phyloP scores from a whole-genome alignment of 1,139 yeast species.

The Saccharomycopsis hybrid region DNA sequence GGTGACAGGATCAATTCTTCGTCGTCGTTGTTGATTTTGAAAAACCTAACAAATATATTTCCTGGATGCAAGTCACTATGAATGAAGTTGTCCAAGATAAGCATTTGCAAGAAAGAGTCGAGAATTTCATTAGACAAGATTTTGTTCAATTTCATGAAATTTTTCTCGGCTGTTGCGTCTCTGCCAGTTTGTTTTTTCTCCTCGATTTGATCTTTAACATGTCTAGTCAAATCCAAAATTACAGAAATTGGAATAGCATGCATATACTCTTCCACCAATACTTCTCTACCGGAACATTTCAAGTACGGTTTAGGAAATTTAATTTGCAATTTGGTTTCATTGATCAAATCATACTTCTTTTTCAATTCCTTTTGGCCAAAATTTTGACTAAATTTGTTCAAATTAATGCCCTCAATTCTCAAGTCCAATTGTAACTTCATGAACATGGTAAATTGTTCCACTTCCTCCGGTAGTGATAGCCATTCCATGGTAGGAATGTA shows the following conservation, averaged over 20 bases:
- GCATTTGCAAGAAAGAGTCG: conserved; percentile 89
- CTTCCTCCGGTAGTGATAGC: conserved; percentile 93
- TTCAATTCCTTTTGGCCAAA: conserved; percentile 30
- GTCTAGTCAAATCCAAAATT: conserved; percentile 43
- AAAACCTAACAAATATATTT: conserved; percentile 76
- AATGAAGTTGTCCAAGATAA: conserved; percentile 83
- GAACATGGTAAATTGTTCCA: conserved; percentile 74
- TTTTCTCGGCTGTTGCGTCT: conserved; percentile 5
- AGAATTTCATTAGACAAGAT: conserved; percentile 82
- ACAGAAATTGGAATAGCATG: conserved; percentile 78
- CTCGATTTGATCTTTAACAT: conserved; percentile 21
- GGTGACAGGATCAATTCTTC: conserved; percentile 26
- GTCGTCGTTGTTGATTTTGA: conserved; percentile 35
- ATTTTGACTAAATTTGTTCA: conserved; percentile 60
- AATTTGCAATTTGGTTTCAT: conserved; percentile 44
- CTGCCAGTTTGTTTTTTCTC: neutral
- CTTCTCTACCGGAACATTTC: conserved; percentile 59
- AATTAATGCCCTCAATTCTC: conserved; percentile 80
- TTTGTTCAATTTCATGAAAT: conserved; percentile 41
- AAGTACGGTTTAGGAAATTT: conserved; percentile 77
- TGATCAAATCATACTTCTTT: conserved; percentile 18
- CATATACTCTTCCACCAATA: conserved; percentile 80
- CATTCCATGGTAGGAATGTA: conserved; percentile 92
- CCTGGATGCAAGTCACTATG: conserved; percentile 98
- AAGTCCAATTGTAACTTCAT: conserved; percentile 88